These are phyloP conservation scores for Fusarium armeniacum DNA, from an alignment of 2,329 filamentous ascomycete genomes.

Conservation along the genomic window DNA sequence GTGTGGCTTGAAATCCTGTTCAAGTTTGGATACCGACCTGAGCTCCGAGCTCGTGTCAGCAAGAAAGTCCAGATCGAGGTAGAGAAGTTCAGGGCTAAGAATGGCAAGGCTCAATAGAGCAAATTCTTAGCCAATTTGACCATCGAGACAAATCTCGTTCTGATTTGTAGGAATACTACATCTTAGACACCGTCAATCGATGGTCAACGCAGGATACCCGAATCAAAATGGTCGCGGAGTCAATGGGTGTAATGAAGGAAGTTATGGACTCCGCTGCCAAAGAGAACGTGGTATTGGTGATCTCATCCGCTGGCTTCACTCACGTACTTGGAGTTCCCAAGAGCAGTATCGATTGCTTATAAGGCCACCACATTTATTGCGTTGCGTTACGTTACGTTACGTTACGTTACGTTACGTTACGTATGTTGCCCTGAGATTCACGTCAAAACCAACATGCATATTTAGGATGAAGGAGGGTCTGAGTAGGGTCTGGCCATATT, in stretches of 20 bases:
- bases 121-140: constrained; percentile 18
- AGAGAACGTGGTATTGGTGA: constrained; percentile 22
- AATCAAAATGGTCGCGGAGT: background rate
- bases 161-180: constrained; percentile 1
- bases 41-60: constrained; percentile 85
- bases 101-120: constrained; percentile 65
- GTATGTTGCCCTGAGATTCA: constrained; percentile 26
- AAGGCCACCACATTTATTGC: constrained; percentile 22
- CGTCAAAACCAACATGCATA: constrained; percentile 37
- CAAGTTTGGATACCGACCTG: constrained; percentile 87
- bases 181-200: constrained; percentile 2
- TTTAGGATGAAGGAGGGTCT: constrained; percentile 27
- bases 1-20: constrained; percentile 98
- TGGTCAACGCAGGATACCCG: constrained; percentile 2
- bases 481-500: constrained; percentile 18
- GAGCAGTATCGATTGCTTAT: constrained; percentile 35
- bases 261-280: constrained; percentile 1
- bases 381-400: constrained; percentile 20
- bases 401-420: constrained; percentile 26
- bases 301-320: constrained; percentile 30
- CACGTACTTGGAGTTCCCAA: constrained; percentile 33
- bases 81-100: constrained; percentile 75
- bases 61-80: constrained; percentile 82
- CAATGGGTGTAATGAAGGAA: constrained; percentile 8
- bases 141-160: constrained; percentile 10